Evolutionary conservation across 2,329 filamentous ascomycete species (phyloP).

Genomic region (Fusarium sp.): DNA sequence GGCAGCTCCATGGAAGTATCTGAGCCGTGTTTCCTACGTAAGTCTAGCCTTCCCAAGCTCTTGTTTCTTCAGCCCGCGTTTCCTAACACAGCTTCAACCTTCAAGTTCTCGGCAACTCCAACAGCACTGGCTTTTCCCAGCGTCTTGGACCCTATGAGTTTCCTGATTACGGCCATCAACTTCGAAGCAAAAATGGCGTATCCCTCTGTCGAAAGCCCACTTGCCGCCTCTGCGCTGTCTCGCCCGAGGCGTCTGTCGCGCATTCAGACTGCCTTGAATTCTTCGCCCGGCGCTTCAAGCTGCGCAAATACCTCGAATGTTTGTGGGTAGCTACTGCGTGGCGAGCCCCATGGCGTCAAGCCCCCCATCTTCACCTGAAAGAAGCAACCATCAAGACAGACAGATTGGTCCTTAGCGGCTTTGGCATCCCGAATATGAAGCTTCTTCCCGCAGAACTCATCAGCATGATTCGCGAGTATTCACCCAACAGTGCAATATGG

Average conservation of each 20-base stretch:
- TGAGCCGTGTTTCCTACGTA: constrained; percentile 21
- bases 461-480: constrained; percentile 19
- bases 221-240: constrained; percentile 18
- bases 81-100: neutral
- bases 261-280: constrained; percentile 31
- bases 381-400: constrained; percentile 6
- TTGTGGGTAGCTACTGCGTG: constrained; percentile 25
- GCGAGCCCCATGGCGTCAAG: constrained; percentile 27
- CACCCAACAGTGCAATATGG: constrained; percentile 16
- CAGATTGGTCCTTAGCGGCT: neutral
- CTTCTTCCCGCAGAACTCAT: constrained; percentile 29
- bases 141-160: constrained; percentile 21
- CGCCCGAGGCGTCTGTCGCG: constrained; percentile 19
- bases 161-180: constrained; percentile 13
- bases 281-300: constrained; percentile 4
- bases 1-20: constrained; percentile 19
- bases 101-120: constrained; percentile 21
- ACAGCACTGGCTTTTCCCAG: constrained; percentile 22
- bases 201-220: constrained; percentile 19
- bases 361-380: constrained; percentile 23
- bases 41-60: neutral
- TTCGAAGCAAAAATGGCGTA: neutral
- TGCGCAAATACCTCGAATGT: constrained; percentile 3
- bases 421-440: constrained; percentile 12
- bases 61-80: too few relatives aligned